Evolutionary conservation across 768 basidiomycete species (phyloP), one percentile per base, ranked within the genome.

Genomic region (Panus rudis): DNA sequence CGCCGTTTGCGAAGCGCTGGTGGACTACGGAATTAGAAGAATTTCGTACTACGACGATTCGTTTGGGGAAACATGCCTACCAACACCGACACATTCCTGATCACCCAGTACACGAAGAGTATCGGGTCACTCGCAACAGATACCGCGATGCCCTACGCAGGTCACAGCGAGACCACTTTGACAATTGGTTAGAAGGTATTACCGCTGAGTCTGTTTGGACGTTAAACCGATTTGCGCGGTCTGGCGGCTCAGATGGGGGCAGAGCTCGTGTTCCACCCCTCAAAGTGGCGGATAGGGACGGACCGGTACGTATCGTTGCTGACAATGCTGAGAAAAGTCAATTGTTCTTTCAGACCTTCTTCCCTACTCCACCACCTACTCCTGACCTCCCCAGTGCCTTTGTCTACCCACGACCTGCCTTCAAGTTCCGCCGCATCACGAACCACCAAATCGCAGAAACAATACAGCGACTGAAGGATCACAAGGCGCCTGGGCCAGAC

Each of bases 401-500:
- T 3, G 21, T 39, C 19, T 41, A 17, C 30, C 5, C 19, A 2
- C 57, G 55, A 27, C 57, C 46, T 2, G 21, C n/a, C 0, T 30
- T 21, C 16, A 2, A 32, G 0, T 53, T 44, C 27, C 3, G 5
- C 0, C 41, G 46, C 50, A 52, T 0, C 12, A 45, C 3, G 42
- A 45, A 58, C 21, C 41, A 45, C 0, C 43, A 2, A 49, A 55
- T 14, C 50, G 62, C 3, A 0, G 3, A 30, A 0, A 45, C 48
- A 0, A 46, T 62, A 1, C 16, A 10, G 0, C 31, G 41, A 2
- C 48, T 60, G 1, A 41, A 46, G 22, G 47, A 44, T 3, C 49
- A 52, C 45, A 59, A 59, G 27, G 55, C 52, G 8, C 52, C 58
- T 2, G 57, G 58, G 0, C 42, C 42, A 27, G 50, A 59, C 25